These are phyloP conservation scores for Vaccinium macrocarpon DNA, from an alignment of 148 eudicot genomes.

Conservation along the genomic window DNA sequence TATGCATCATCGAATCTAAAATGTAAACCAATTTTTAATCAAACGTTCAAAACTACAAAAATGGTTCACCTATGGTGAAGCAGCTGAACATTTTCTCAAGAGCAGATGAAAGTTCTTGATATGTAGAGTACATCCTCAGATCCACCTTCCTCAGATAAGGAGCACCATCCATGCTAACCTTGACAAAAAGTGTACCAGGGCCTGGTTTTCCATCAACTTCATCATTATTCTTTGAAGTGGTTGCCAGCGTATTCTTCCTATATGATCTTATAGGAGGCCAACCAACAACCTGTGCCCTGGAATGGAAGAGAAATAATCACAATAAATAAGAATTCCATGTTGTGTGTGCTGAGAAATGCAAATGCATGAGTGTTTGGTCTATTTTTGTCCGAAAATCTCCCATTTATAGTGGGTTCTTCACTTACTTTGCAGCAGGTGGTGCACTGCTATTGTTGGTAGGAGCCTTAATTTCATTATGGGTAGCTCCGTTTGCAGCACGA, in stretches of 20 bases:
- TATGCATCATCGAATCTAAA: background rate
- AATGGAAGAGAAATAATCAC: background rate
- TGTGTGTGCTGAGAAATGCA: background rate
- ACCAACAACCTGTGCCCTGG: constrained; percentile 91
- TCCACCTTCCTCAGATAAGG: constrained; percentile 90
- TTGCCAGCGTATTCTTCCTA: constrained; percentile 69
- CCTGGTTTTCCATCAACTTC: constrained; percentile 46
- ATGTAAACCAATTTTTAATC: background rate
- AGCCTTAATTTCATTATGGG: constrained; percentile 23
- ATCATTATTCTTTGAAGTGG: constrained; percentile 50
- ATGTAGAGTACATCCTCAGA: constrained; percentile 58
- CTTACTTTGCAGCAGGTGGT: constrained; percentile 84
- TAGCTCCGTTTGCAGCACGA: constrained; percentile 19
- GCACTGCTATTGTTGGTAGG: constrained; percentile 41
- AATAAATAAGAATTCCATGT: background rate
- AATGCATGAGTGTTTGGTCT: background rate
- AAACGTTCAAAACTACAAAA: background rate
- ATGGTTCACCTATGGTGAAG: constrained; percentile 62
- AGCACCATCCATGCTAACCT: constrained; percentile 98
- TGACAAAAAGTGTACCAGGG: constrained; percentile 63
- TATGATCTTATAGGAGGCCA: constrained; percentile 89
- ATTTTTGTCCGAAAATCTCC: background rate
- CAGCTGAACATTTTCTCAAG: constrained; percentile 91
- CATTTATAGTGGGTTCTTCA: constrained; percentile 7
- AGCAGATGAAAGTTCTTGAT: constrained; percentile 68